A percentile compares a stretch with the other conserved stretches of the same genome.
Evolutionary conservation across 1,139 yeast species (phyloP).

Genomic region (Debaryomyces singareniensis): DNA sequence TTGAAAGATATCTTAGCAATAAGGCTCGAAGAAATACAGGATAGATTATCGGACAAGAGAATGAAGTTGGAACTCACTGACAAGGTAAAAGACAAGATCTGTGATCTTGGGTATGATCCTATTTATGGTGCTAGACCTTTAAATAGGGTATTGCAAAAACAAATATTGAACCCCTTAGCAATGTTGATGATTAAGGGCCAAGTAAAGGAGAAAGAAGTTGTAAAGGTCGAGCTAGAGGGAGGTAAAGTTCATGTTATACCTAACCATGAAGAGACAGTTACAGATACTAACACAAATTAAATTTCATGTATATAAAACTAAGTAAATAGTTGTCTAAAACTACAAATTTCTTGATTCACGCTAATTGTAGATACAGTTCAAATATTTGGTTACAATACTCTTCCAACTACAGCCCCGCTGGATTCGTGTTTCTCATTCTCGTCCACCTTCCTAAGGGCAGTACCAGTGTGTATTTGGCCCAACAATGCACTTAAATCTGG

Average conservation of each 20-base stretch:
- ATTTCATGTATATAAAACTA: neutral
- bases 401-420: slow-evolving; percentile 43
- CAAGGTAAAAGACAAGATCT: slow-evolving; percentile 69
- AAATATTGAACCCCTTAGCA: slow-evolving; percentile 82
- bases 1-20: slow-evolving; percentile 77
- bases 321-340: neutral
- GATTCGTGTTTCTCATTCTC: slow-evolving; percentile 39
- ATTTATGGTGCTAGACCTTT: slow-evolving; percentile 94
- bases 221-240: slow-evolving; percentile 28
- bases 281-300: neutral
- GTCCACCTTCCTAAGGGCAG: slow-evolving; percentile 42
- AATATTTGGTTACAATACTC: slow-evolving; percentile 29
- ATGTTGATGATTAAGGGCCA: slow-evolving; percentile 72
- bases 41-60: slow-evolving; percentile 72
- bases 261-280: slow-evolving; percentile 34
- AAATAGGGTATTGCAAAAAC: slow-evolving; percentile 81
- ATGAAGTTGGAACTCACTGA: slow-evolving; percentile 54
- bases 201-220: slow-evolving; percentile 63
- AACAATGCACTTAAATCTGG: slow-evolving; percentile 38
- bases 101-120: slow-evolving; percentile 84
- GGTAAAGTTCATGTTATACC: slow-evolving; percentile 33
- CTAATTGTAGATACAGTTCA: neutral
- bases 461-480: slow-evolving; percentile 54
- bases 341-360: neutral
- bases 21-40: slow-evolving; percentile 72